Conservation (phyloP, 495 filamentous ascomycete genomes). For the Parathielavia hyrcaniae region DNA sequence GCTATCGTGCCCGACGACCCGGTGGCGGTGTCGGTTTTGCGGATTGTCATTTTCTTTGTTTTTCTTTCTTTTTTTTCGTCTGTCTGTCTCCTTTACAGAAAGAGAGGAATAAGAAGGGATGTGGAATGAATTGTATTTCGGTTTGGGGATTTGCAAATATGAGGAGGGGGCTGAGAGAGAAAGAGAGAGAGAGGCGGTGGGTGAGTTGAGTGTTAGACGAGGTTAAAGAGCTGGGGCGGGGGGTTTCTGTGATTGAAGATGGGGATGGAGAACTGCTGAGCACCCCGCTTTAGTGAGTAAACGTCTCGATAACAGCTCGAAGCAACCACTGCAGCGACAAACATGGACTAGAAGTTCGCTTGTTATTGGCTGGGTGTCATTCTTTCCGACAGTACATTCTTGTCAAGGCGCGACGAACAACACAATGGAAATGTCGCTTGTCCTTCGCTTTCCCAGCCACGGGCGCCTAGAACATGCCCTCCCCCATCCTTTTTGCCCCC, state of each 20-base stretch:
- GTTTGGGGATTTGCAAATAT: too few species aligned
- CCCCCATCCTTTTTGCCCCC: not conserved
- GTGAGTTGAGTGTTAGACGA: not conserved
- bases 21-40: slow-evolving; percentile 4
- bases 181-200: not conserved
- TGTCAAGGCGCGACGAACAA: slow-evolving; percentile 3
- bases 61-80: not conserved
- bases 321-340: not conserved
- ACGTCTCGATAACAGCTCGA: not conserved
- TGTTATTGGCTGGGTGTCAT: slow-evolving; percentile 5
- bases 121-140: too few species aligned
- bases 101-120: not conserved
- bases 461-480: not conserved
- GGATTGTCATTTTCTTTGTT: slow-evolving; percentile 11
- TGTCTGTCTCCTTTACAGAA: not conserved
- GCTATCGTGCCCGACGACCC: not conserved
- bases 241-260: not conserved
- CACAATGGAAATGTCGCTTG: not conserved
- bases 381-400: slow-evolving; percentile 6
- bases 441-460: not conserved
- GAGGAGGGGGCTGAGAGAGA: too few species aligned
- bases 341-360: not conserved
- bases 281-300: slow-evolving; percentile 5
- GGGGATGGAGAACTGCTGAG: not conserved
- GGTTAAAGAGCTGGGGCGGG: not conserved